Evolutionary conservation across 768 basidiomycete species (phyloP), one percentile per base, ranked within the genome.

Genomic region (Daedaleopsis sinensis): DNA sequence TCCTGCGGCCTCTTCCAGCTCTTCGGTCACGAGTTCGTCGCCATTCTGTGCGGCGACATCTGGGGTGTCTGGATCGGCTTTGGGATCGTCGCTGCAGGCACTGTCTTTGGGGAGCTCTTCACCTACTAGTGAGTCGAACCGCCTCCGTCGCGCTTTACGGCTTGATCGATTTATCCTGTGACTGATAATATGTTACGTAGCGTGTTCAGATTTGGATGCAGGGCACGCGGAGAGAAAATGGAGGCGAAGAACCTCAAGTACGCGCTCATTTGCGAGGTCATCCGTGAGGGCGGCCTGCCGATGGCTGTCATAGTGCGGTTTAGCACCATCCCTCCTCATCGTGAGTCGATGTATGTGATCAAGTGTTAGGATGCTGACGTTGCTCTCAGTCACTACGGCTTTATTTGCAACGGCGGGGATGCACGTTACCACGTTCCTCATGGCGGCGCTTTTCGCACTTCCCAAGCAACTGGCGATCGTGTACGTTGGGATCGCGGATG

Each of bases 401-500:
- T 81, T 94, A 2, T 94, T 95, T 68, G 83, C 93, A 5, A 87
- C 93, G 2, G 94, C 91, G 68, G 94, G 94, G 44, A 92, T 96
- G 88, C 77, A 78, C 59, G 87, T 94, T 64, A 75, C 86, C 66
- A 78, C 85, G 19, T 96, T 95, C 73, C 77, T 83, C 55, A 58
- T 90, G 10, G 93, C 94, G 35, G 89, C 93, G 5, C 74, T 93
- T 65, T 76, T 94, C 21, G 91, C 91, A 21, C 74, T 93, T 70
- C 94, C 94, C 8, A 95, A 95, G 70, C 94, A 96, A 72, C 88
- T 97, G 67, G 84, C 93, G 63, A 91, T 89, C 12, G 94, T 96
- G 12, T 96, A 96, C 70, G 81, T 96, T 10, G 94, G 94, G 37
- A 91, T 46, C 47, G 44, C 56, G 43, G 51, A 57, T 43, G 19